Conservation (phyloP, 2,329 filamentous ascomycete species). For the Aspergillus piperis region DNA sequence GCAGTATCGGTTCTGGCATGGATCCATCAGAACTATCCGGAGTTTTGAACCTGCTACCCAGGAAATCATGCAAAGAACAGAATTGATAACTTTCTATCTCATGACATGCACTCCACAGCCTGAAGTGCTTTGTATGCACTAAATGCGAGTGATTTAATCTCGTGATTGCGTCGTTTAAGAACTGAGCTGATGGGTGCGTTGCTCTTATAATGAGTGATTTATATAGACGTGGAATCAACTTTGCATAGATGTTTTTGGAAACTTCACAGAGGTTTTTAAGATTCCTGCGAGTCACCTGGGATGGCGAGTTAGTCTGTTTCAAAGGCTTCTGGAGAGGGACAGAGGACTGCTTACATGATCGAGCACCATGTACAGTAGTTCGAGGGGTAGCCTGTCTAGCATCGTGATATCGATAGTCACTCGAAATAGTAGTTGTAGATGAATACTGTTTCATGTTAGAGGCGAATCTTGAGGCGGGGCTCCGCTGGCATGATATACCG, state of each 20-base stretch:
- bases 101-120: not conserved
- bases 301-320: not conserved
- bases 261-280: not conserved
- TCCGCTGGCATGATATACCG: not conserved
- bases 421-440: not conserved
- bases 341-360: not conserved
- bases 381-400: not conserved
- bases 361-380: not conserved
- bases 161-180: not conserved
- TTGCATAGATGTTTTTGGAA: not conserved
- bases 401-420: not conserved
- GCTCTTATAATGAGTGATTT: not conserved
- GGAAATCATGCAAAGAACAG: not conserved
- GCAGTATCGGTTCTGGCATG: not conserved
- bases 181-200: not conserved
- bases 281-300: not conserved
- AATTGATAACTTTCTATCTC: not conserved
- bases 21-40: no score
- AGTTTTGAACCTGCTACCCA: not conserved
- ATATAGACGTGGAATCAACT: not conserved
- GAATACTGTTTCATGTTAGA: not conserved
- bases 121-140: not conserved
- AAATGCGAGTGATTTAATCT: not conserved
- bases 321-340: not conserved
- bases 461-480: not conserved